Base-by-base conservation (phyloP, 2,329 filamentous ascomycete genomes). In the Fusarium begoniae region DNA sequence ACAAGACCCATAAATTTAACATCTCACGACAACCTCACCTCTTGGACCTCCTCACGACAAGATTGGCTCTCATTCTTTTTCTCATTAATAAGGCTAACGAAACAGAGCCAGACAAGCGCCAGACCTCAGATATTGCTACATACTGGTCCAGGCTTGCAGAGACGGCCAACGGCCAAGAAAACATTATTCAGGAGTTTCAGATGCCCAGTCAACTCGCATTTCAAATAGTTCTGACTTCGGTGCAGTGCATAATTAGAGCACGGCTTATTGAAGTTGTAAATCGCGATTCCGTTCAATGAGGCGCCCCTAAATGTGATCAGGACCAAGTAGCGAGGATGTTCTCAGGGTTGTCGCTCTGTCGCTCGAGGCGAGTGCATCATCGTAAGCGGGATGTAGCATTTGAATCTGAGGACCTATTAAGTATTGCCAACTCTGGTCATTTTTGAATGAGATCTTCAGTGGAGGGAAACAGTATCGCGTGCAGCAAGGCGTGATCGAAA, bases 31-130 rank as follows among this genome's bases (percentile, higher is more conserved):
- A 32, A 50, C 47, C 22, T 18, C 47, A 50, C 22, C 22, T 30
- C 28, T 44, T 32, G 5, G 22, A 50, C 28, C 28, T 32, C 20
- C 13, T 3, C 3, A n/a, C 10, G 7, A 32, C 7, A n/a, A 32
- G 8, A 50, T n/a, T 50, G 17, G 2, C 8, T 32, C 10, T 8
- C 4, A 13, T 9, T n/a, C 5, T 9, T 32, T 32, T 17, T 4
- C 4, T 17, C 9, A 6, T 15, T 2, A 3, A 15, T 3, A 8
- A 17, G 3, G 4, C 0, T 12, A 4, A 6, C 17, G 1, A 6
- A n/a, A 12, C 4, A 4, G 12, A 14, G 17, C 8, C 8, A 8
- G 5, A 9, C 0, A 1, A 45, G 8, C 4, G 18, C 32, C 6
- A 35, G 32, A 15, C 32, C 32, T 35, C 32, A 35, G 1, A 35